These are phyloP conservation scores for Rhizophlyctis rosea DNA, from an alignment of 192 early-diverging fungal genomes.

Conservation along the genomic window DNA sequence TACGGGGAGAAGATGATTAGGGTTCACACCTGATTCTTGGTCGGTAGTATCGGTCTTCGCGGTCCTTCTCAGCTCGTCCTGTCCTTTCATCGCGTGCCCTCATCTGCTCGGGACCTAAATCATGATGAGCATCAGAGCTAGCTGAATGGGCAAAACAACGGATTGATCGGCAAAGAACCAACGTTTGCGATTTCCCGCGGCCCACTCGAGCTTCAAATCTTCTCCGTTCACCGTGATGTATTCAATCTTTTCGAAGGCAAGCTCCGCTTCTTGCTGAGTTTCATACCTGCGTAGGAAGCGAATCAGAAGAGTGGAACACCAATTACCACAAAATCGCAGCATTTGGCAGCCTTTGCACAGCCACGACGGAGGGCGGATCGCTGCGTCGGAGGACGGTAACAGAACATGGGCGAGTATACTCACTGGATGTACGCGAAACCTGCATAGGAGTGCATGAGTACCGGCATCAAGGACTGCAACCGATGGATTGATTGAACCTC, in stretches of 20 bases:
- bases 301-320: not conserved
- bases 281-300: conserved; percentile 26
- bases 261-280: conserved; percentile 41
- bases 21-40: not conserved
- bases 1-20: not conserved
- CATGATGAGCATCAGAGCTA: not conserved
- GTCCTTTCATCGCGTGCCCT: not conserved
- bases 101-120: not conserved
- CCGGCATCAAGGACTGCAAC: not conserved
- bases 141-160: not conserved
- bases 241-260: conserved; percentile 45
- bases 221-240: conserved; percentile 47
- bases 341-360: not conserved
- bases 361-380: not conserved
- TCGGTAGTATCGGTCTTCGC: not conserved
- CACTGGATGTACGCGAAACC: conserved; percentile 49
- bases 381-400: not conserved
- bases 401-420: conserved; percentile 5
- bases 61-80: not conserved
- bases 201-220: conserved; percentile 47
- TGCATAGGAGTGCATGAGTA: not conserved
- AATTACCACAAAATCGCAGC: not conserved
- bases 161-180: not conserved
- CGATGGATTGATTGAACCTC: not conserved
- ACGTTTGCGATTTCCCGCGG: conserved; percentile 43